Conservation (phyloP, 2,329 filamentous ascomycete genomes). For the Hortaea sp. region DNA sequence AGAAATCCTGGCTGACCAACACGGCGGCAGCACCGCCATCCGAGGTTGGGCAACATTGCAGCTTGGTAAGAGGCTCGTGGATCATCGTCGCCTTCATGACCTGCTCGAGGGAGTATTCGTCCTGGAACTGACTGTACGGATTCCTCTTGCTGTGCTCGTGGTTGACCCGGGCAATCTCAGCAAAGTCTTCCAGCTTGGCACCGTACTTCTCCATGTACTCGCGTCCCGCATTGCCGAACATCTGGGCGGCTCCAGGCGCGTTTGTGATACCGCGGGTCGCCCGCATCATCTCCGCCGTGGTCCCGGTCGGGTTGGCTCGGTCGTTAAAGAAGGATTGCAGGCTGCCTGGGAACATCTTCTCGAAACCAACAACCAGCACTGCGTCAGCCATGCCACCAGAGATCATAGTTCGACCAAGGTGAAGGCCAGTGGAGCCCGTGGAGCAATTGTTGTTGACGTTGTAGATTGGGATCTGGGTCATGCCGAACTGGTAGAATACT, state of each 20-base stretch:
- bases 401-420: slow-evolving; percentile 73
- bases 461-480: slow-evolving; percentile 92
- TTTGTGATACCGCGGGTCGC: slow-evolving; percentile 72
- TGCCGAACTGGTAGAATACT: slow-evolving; percentile 97
- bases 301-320: slow-evolving; percentile 67
- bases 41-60: slow-evolving; percentile 97
- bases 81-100: slow-evolving; percentile 67
- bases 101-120: slow-evolving; percentile 82
- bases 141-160: slow-evolving; percentile 86
- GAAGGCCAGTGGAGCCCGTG: slow-evolving; percentile 83
- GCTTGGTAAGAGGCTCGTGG: slow-evolving; percentile 80
- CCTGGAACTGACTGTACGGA: slow-evolving; percentile 95
- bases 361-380: slow-evolving; percentile 85
- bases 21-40: slow-evolving; percentile 86
- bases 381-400: slow-evolving; percentile 57
- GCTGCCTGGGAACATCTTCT: slow-evolving; percentile 95
- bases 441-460: slow-evolving; percentile 99
- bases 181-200: slow-evolving; percentile 76
- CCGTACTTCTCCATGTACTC: slow-evolving; percentile 95
- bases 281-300: slow-evolving; percentile 67
- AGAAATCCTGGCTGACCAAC: slow-evolving; percentile 78
- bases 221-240: slow-evolving; percentile 87
- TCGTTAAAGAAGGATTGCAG: slow-evolving; percentile 79
- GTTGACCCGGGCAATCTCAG: slow-evolving; percentile 87
- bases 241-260: slow-evolving; percentile 76